A percentile compares a stretch with the other conserved stretches of the same genome.
phyloP scores from a whole-genome alignment of 441 rosid genomes.

The Croton laevigatus region DNA sequence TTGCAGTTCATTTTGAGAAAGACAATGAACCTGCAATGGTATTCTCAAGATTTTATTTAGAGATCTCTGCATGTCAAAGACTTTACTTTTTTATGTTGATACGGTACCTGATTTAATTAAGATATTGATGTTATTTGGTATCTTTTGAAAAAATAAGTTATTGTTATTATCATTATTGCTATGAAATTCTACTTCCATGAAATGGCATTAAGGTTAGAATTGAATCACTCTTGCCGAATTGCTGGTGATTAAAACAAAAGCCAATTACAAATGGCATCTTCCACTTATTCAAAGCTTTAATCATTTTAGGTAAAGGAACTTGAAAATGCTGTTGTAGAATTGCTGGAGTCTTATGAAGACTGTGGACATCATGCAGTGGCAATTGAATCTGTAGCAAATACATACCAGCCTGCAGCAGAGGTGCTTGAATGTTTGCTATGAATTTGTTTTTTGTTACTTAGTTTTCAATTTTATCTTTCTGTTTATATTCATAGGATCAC shows the following conservation, averaged over 20 bases:
- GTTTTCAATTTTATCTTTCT: neutral
- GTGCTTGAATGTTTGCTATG: constrained; percentile 30
- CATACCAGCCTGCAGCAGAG: constrained; percentile 57
- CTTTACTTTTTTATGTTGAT: neutral
- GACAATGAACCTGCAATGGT: constrained; percentile 62
- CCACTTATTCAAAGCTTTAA: constrained; percentile 10
- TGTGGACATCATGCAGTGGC: constrained; percentile 49
- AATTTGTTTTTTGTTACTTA: neutral
- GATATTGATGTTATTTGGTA: neutral
- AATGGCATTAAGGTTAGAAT: neutral
- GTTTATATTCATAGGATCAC: constrained; percentile 9
- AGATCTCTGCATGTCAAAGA: neutral
- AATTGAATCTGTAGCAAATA: constrained; percentile 56
- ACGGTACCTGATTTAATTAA: neutral
- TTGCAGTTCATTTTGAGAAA: constrained; percentile 65
- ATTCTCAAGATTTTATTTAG: constrained; percentile 4
- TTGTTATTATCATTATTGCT: neutral
- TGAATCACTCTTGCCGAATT: neutral
- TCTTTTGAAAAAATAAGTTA: neutral
- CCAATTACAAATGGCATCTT: neutral
- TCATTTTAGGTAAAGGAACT: constrained; percentile 65
- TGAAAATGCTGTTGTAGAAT: constrained; percentile 59
- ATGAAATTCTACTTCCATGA: neutral
- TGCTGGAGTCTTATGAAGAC: constrained; percentile 50
- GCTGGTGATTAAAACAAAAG: neutral